A percentile compares a stretch with the other conserved stretches of the same genome.
These are phyloP conservation scores for Saitozyma sp. DNA, from an alignment of 768 basidiomycete genomes.

Conservation along the genomic window DNA sequence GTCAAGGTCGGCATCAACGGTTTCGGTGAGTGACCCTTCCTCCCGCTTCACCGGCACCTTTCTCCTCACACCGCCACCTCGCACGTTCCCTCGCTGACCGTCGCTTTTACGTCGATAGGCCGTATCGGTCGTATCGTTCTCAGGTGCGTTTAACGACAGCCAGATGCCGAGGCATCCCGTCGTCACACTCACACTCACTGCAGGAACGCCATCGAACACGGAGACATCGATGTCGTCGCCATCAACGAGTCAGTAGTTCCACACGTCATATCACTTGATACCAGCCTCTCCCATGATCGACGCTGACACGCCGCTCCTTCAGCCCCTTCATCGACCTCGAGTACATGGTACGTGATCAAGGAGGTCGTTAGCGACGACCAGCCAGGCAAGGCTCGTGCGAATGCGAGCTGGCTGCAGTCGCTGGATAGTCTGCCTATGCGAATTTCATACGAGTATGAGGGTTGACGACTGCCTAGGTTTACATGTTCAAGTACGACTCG, in stretches of 20 bases:
- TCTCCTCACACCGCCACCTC: background rate
- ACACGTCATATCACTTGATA: no score
- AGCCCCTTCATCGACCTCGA: slow-evolving; percentile 96
- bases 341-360: slow-evolving; percentile 73
- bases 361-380: background rate
- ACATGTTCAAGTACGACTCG: slow-evolving; percentile 52
- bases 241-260: slow-evolving; percentile 95
- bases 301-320: slow-evolving; percentile 9
- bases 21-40: slow-evolving; percentile 57
- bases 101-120: slow-evolving; percentile 59
- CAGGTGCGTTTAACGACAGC: slow-evolving; percentile 19
- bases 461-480: slow-evolving; percentile 30
- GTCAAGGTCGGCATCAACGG: slow-evolving; percentile 97
- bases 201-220: slow-evolving; percentile 81
- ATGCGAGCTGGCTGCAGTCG: no score
- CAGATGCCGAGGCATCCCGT: background rate
- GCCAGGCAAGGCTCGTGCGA: background rate
- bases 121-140: slow-evolving; percentile 99
- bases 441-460: no score
- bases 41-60: background rate
- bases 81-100: background rate
- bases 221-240: slow-evolving; percentile 81
- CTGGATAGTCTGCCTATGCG: no score
- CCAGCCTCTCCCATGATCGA: no score
- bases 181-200: background rate